Evolutionary conservation across 768 basidiomycete species (phyloP), one percentile per base, ranked within the genome.

Genomic region (Mycena pura): DNA sequence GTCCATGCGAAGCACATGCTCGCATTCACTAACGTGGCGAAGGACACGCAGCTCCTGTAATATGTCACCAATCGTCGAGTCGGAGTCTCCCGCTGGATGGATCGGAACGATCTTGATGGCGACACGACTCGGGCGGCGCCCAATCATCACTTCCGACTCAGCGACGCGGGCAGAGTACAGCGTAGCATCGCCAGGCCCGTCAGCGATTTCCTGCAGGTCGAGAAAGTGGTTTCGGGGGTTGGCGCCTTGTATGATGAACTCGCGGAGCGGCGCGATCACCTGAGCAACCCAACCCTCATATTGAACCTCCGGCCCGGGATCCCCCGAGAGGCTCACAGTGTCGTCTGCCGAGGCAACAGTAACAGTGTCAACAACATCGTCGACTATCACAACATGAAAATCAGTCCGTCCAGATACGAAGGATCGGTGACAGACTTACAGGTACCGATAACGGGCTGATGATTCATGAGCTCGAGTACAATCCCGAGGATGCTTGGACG

Each of bases 171-270:
- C 62, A 9, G 57, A 60, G 27, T 63, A 51, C 24, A 66, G 85
- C 28, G 84, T 84, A 0, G 77, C 78, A 9, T 84, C 85, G 39
- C 77, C 82, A 55, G 85, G 83, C 8, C 84, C 83, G 61, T 86
- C 81, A 1, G 82, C 85, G 11, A 86, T 80, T 68, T 85, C 84
- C 39, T 77, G 77, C 15, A 86, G 70, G 52, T 84, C 76, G 2
- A 71, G 68, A 65, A 80, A 86, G 21, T 75, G 72, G 19, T 72
- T 60, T 3, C 71, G 69, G 1, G 83, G 85, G 57, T 84, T 73
- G 19, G 75, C n/a, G n/a, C n/a, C 60, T n/a, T 55, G 55, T 24
- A 74, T 70, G 55, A 86, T 79, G 63, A 80, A 81, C 13, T 72
- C 69, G 15, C 68, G 74, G 27, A 77, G 69, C 0, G 77, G 74